phyloP scores from a whole-genome alignment of 768 basidiomycete genomes.

The Mycena capillaripes region DNA sequence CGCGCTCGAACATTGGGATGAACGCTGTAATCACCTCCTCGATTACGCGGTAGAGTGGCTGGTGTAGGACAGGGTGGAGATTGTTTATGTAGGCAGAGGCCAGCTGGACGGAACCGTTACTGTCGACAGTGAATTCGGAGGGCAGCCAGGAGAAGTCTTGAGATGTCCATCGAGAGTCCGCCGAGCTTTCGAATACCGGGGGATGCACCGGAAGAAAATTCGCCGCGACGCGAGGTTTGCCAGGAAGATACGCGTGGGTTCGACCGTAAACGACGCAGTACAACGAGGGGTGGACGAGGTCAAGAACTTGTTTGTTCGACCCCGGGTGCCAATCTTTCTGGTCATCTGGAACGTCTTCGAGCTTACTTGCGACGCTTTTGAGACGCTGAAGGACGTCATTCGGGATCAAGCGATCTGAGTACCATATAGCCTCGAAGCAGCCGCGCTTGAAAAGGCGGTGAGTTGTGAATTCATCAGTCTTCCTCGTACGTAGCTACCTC shows the following conservation, averaged over 20 bases:
- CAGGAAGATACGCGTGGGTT: slow-evolving; percentile 36
- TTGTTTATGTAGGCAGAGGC: slow-evolving; percentile 45
- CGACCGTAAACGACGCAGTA: slow-evolving; percentile 56
- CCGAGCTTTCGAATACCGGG: neutral
- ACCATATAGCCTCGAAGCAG: slow-evolving; percentile 35
- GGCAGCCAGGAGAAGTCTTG: slow-evolving; percentile 45
- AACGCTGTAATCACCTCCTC: slow-evolving; percentile 36
- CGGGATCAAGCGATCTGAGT: slow-evolving; percentile 25
- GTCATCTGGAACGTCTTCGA: slow-evolving; percentile 54
- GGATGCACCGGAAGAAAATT: slow-evolving; percentile 27
- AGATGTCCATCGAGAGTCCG: slow-evolving; percentile 27
- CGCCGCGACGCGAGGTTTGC: neutral
- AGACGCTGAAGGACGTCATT: slow-evolving; percentile 41
- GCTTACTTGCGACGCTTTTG: slow-evolving; percentile 40
- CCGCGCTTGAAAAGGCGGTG: slow-evolving; percentile 20
- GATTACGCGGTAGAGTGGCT: slow-evolving; percentile 37
- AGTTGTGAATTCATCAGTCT: neutral
- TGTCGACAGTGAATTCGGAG: slow-evolving; percentile 42
- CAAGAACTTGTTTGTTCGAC: slow-evolving; percentile 31
- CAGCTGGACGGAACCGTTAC: slow-evolving; percentile 34
- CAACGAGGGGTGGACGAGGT: slow-evolving; percentile 59
- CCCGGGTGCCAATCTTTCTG: slow-evolving; percentile 53
- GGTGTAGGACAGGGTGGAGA: slow-evolving; percentile 36
- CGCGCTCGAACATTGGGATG: slow-evolving; percentile 46
- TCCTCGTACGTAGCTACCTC: slow-evolving; percentile 25